These are phyloP conservation scores for Lactifluus subvellereus DNA, from an alignment of 768 basidiomycete genomes.

Conservation along the genomic window DNA sequence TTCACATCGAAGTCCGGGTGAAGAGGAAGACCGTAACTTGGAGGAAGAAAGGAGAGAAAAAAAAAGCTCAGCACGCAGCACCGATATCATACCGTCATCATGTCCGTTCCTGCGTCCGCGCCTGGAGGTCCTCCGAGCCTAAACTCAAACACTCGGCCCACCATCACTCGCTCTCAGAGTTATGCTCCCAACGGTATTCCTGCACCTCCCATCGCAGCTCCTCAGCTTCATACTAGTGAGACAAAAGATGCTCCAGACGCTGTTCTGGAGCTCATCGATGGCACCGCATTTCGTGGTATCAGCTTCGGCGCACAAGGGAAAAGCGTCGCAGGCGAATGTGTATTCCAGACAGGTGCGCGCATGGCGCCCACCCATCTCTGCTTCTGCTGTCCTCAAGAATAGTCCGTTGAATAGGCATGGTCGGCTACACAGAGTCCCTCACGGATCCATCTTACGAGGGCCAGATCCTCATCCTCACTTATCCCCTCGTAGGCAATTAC, in stretches of 20 bases:
- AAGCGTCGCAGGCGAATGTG: slow-evolving; percentile 95
- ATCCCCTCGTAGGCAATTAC: slow-evolving; percentile 96
- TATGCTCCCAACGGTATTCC: slow-evolving; percentile 33
- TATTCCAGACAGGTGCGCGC: slow-evolving; percentile 93
- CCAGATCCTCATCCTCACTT: slow-evolving; percentile 95
- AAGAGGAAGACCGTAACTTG: slow-evolving; percentile 16
- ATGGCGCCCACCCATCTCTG: slow-evolving; percentile 1
- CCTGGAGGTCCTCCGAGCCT: not conserved
- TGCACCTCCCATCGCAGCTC: slow-evolving; percentile 34
- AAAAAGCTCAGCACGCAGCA: not conserved
- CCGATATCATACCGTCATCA: not conserved
- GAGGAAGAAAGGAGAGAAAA: not conserved
- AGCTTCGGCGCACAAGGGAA: slow-evolving; percentile 91
- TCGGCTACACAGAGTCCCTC: slow-evolving; percentile 96
- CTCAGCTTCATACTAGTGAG: slow-evolving; percentile 26
- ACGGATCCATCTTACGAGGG: slow-evolving; percentile 99
- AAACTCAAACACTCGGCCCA: slow-evolving; percentile 32
- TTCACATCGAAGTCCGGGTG: slow-evolving; percentile 12
- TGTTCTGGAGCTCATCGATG: slow-evolving; percentile 86
- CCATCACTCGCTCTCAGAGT: slow-evolving; percentile 43
- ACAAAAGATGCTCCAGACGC: slow-evolving; percentile 40
- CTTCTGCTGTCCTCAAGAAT: slow-evolving; percentile 15
- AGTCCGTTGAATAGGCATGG: slow-evolving; percentile 69
- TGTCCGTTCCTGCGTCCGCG: not conserved
- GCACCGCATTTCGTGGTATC: slow-evolving; percentile 79